Evolutionary conservation across 2,329 filamentous ascomycete genomes (phyloP).

Genomic region (Neofusicoccum umdonicola): DNA sequence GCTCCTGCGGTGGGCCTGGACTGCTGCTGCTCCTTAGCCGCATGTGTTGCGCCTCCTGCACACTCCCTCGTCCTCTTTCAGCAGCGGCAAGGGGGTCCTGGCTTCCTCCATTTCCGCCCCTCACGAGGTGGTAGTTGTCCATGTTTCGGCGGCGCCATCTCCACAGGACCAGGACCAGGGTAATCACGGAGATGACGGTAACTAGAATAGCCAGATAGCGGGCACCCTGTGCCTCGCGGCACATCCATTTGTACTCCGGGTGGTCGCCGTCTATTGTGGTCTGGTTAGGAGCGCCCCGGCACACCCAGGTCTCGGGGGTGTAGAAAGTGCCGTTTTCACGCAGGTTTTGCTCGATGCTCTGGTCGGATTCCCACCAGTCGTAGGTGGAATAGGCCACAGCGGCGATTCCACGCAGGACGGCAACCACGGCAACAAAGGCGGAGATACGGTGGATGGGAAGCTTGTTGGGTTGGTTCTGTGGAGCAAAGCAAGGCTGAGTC

Average conservation of each 20-base stretch:
- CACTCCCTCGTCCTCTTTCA: neutral
- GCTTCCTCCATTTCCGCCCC: neutral
- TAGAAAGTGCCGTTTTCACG: neutral
- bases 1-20: neutral
- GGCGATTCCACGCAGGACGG: neutral
- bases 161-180: neutral
- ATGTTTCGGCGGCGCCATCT: conserved; percentile 4
- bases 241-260: neutral
- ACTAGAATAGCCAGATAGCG: neutral
- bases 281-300: neutral
- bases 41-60: neutral
- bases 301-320: conserved; percentile 3
- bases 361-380: neutral
- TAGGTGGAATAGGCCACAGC: neutral
- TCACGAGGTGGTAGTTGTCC: neutral
- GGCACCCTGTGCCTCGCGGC: neutral
- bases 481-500: neutral
- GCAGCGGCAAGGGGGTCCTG: neutral
- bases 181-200: neutral
- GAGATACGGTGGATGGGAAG: conserved; percentile 1
- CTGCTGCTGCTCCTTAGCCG: neutral
- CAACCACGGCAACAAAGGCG: neutral
- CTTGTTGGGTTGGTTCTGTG: neutral
- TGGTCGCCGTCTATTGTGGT: neutral
- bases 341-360: neutral